Base-by-base conservation (phyloP, 495 filamentous ascomycete genomes). In the Massariosphaeria phaeospora region DNA sequence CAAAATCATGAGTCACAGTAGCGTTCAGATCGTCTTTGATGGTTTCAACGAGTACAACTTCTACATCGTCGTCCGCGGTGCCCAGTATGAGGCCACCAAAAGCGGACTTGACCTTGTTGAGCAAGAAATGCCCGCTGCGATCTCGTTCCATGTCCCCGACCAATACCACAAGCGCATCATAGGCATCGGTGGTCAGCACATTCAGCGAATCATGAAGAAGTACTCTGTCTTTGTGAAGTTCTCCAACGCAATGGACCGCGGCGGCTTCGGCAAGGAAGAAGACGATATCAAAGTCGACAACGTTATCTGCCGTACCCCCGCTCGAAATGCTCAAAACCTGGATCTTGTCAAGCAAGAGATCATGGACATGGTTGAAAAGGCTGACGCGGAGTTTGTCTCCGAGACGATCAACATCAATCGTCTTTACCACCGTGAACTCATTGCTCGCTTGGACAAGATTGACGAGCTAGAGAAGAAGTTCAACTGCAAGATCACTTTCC, bases 221-320 rank as follows among this genome's bases (percentile, higher is more conserved):
- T 94, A 99, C 73, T 99, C 93, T 1, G 93, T 99, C 52, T 99
- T 97, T 59, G 93, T 99, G 74, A 99, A 99, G 69, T 99, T 99
- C 67, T 95, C 89, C 58, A 99, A 99, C 65, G 93, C 94, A 23
- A 97, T 97, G 94, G 93, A 99, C 70, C 86, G 93, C 62, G 91
- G 89, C 51, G 90, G 89, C 10, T 84, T 94, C 70, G 86, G 88
- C 57, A 88, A 90, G 57, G 93, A 97, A 63, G 91, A 95, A 65
- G 94, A 97, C 68, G 93, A 97, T 67, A 88, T 93, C 72, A 94
- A 95, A 69, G 91, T 96, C 42, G 93, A 97, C 75, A 99, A 99
- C 70, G 93, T 99, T 58, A 95, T 99, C 63, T 97, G 94, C 69
- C 86, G 94, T 21, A 99, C 93, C 0, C 93, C 93, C 12, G 93